Conservation (phyloP, 2,329 filamentous ascomycete genomes). For the Neocatenulostroma microsporum region DNA sequence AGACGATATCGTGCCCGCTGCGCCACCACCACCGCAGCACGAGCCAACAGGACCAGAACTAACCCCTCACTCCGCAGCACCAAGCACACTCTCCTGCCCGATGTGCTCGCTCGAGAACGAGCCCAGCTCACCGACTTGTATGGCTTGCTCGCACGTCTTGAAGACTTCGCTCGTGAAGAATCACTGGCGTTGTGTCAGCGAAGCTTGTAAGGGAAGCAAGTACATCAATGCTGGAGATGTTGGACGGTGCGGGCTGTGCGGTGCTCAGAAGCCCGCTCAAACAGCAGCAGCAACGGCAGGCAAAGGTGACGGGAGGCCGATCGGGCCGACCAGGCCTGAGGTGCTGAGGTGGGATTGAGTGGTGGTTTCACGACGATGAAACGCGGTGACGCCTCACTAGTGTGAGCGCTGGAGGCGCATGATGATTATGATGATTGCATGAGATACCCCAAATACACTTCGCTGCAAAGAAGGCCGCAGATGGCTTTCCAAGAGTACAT, state of each 20-base stretch:
- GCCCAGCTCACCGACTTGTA: constrained; percentile 50
- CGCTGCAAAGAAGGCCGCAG: neutral
- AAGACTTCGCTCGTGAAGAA: constrained; percentile 45
- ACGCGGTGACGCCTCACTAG: no score
- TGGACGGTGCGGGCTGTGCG: constrained; percentile 64
- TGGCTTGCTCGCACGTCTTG: constrained; percentile 63
- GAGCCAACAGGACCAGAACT: no score
- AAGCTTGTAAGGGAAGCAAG: constrained; percentile 45
- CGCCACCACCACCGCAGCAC: no score
- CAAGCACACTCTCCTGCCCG: constrained; percentile 34
- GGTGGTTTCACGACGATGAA: neutral
- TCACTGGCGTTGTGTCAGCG: constrained; percentile 58
- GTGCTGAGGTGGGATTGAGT: constrained; percentile 29
- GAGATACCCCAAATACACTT: neutral
- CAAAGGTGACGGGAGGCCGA: constrained; percentile 7
- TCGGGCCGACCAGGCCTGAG: constrained; percentile 22
- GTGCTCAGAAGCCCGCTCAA: constrained; percentile 29
- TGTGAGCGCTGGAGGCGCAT: neutral
- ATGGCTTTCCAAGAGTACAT: neutral
- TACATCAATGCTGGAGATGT: constrained; percentile 65
- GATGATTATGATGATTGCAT: neutral
- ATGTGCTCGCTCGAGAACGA: constrained; percentile 64
- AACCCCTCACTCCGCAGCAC: no score
- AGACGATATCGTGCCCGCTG: no score
- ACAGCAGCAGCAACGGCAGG: neutral